These are phyloP conservation scores for Fistulinella prunicolor DNA, from an alignment of 768 basidiomycete genomes.

Conservation along the genomic window DNA sequence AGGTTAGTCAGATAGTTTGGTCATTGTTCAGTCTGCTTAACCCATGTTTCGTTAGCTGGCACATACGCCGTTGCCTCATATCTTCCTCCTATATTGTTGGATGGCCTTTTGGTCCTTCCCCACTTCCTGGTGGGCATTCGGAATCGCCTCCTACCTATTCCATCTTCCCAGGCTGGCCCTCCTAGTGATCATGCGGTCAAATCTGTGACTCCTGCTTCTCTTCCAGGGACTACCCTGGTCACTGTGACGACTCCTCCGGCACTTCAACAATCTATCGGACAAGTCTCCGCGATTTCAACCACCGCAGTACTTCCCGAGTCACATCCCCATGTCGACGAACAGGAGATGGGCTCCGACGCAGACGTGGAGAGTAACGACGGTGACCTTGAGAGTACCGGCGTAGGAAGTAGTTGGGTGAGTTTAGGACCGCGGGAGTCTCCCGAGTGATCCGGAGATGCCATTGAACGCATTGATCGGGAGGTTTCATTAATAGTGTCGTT, in stretches of 20 bases:
- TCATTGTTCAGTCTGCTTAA: constrained; percentile 3
- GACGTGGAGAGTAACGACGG: constrained; percentile 66
- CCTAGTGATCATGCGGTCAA: constrained; percentile 25
- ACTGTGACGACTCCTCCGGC: not conserved
- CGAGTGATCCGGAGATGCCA: constrained; percentile 10
- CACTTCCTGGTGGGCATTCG: constrained; percentile 60
- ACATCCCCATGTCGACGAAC: constrained; percentile 14
- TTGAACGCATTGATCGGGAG: not conserved
- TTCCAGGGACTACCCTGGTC: constrained; percentile 7
- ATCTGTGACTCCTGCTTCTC: constrained; percentile 14
- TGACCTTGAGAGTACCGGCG: constrained; percentile 47
- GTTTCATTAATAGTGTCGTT: not conserved
- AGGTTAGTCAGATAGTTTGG: constrained; percentile 44
- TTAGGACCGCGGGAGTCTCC: constrained; percentile 34
- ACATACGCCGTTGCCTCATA: constrained; percentile 71
- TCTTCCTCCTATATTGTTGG: constrained; percentile 63
- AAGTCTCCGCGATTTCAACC: constrained; percentile 7
- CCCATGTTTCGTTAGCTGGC: constrained; percentile 43
- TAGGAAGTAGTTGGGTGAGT: constrained; percentile 71
- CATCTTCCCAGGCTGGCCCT: constrained; percentile 39
- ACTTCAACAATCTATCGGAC: constrained; percentile 5
- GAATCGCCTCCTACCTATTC: constrained; percentile 54
- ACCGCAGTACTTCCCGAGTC: constrained; percentile 12
- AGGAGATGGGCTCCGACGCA: constrained; percentile 58
- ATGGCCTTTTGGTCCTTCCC: constrained; percentile 64